Conservation (phyloP, 2,329 filamentous ascomycete species). For the Penicillium sp. region DNA sequence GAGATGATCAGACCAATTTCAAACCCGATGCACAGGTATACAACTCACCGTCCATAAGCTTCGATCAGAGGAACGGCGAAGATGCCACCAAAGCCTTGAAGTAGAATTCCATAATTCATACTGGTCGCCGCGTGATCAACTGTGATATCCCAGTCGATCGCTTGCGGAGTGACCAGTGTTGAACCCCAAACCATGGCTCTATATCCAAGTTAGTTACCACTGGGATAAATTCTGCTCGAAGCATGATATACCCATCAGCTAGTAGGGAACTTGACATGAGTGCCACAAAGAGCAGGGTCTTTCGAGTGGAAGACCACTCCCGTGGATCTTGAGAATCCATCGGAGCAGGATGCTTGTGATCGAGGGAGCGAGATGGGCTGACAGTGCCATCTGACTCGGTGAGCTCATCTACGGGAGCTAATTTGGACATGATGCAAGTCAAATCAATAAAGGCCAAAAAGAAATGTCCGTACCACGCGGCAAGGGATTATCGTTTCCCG, state of each 20-base stretch:
- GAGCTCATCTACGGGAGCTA: neutral
- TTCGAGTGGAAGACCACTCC: conserved; percentile 31
- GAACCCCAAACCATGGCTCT: conserved; percentile 44
- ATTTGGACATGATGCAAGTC: conserved; percentile 15
- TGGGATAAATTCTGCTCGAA: neutral
- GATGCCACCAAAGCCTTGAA: conserved; percentile 41
- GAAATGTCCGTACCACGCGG: neutral
- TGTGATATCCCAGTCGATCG: conserved; percentile 36
- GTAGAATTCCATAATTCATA: conserved; percentile 42
- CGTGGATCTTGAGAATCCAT: conserved; percentile 26
- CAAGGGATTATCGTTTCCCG: neutral
- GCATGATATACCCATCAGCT: conserved; percentile 33
- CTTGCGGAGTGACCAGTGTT: conserved; percentile 41
- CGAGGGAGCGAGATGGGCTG: conserved; percentile 11
- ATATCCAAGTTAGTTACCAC: neutral
- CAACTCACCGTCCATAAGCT: conserved; percentile 40
- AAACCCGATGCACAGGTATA: neutral
- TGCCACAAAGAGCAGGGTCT: conserved; percentile 33
- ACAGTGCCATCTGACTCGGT: conserved; percentile 9
- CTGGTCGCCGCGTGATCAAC: conserved; percentile 37
- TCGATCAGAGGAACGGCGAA: conserved; percentile 41
- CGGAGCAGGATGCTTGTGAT: conserved; percentile 2
- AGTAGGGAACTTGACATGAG: conserved; percentile 38
- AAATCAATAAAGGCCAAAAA: neutral
- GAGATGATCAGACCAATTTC: neutral